Percentiles rank a stretch among this genome's conserved stretches.
These are phyloP conservation scores for Macrocybe gigantea DNA, from an alignment of 768 basidiomycete species.

Conservation along the genomic window DNA sequence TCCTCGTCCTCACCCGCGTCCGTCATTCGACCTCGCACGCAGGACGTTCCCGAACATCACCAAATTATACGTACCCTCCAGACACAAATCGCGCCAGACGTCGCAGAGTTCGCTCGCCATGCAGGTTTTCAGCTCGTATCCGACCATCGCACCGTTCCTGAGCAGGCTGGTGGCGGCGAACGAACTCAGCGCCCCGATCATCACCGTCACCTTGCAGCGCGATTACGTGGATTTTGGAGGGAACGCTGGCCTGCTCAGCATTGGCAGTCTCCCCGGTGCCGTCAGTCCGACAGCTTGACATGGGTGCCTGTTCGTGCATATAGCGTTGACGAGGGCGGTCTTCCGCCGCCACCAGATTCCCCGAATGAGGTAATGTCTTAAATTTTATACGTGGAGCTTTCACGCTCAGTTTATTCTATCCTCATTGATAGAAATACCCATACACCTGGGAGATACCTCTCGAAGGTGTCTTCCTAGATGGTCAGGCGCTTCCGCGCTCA, in stretches of 20 bases:
- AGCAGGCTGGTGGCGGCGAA: constrained; percentile 36
- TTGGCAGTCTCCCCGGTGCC: constrained; percentile 57
- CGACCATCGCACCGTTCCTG: constrained; percentile 37
- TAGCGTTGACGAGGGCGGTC: constrained; percentile 40
- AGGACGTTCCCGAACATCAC: background rate
- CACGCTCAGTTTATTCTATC: no score
- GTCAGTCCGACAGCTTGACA: constrained; percentile 45
- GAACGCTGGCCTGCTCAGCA: constrained; percentile 56
- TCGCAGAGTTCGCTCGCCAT: constrained; percentile 14
- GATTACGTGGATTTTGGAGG: constrained; percentile 65
- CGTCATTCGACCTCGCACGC: background rate
- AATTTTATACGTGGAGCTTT: background rate
- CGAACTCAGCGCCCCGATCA: constrained; percentile 37
- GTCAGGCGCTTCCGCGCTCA: constrained; percentile 52
- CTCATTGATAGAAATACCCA: constrained; percentile 40
- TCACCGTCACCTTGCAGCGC: constrained; percentile 61
- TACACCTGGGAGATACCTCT: constrained; percentile 69
- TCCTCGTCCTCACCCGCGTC: no score
- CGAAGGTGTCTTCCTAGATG: constrained; percentile 71
- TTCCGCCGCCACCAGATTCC: constrained; percentile 48
- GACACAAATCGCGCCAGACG: constrained; percentile 8
- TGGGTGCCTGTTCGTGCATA: constrained; percentile 66
- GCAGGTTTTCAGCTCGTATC: constrained; percentile 35
- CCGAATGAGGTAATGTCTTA: constrained; percentile 47
- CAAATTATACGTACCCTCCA: background rate